Percentiles rank a stretch among this genome's conserved stretches.
phyloP scores from a whole-genome alignment of 371 early-diverging fungal genomes.

The Haplosporangium sp. region DNA sequence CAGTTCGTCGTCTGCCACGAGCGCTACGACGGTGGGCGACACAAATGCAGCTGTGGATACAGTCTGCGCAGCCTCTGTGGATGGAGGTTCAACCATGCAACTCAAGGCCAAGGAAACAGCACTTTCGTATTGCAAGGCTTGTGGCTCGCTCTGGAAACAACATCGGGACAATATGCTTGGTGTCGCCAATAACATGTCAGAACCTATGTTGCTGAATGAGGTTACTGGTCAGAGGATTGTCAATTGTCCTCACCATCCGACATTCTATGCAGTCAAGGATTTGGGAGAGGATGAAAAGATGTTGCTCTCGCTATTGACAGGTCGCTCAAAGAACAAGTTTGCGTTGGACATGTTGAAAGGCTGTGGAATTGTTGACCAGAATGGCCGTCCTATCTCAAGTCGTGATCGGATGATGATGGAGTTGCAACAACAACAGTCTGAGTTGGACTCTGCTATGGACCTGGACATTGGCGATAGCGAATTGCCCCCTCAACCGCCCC shows the following conservation, averaged over 20 bases:
- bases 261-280: slow-evolving; percentile 37
- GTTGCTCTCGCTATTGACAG: slow-evolving; percentile 24
- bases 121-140: slow-evolving; percentile 42
- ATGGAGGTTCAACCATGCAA: slow-evolving; percentile 4
- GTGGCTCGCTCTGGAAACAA: slow-evolving; percentile 49
- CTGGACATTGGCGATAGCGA: slow-evolving; percentile 49
- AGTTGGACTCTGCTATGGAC: slow-evolving; percentile 39
- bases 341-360: slow-evolving; percentile 48
- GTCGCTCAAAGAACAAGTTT: slow-evolving; percentile 50
- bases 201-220: slow-evolving; percentile 34
- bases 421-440: slow-evolving; percentile 31
- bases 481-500: neutral
- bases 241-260: slow-evolving; percentile 46
- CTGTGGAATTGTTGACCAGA: slow-evolving; percentile 49
- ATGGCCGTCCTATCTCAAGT: slow-evolving; percentile 35
- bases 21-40: neutral
- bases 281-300: slow-evolving; percentile 30
- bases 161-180: slow-evolving; percentile 33
- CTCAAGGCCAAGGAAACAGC: slow-evolving; percentile 31
- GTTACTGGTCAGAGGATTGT: slow-evolving; percentile 38
- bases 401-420: slow-evolving; percentile 36
- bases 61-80: slow-evolving; percentile 24
- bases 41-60: slow-evolving; percentile 17
- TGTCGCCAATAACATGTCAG: slow-evolving; percentile 20
- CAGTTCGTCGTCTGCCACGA: neutral